Base-by-base conservation (phyloP, 164 flowering plant species). In the Akebia trifoliata region DNA sequence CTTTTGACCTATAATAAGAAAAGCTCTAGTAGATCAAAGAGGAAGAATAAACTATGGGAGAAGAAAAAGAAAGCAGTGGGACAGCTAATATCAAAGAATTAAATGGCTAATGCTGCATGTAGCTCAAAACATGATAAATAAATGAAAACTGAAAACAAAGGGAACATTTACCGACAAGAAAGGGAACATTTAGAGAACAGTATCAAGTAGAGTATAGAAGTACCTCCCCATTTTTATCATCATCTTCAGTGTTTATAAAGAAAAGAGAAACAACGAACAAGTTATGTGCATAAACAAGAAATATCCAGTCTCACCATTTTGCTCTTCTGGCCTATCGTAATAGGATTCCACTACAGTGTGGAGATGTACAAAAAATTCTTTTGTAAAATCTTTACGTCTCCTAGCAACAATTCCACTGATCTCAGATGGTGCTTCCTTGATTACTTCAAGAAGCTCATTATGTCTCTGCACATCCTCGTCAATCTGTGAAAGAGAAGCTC, bases 381-480 rank as follows among this genome's bases (percentile, higher is more conserved):
- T 74, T 0, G 99, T 94, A 53, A 94, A 94, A 72, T 94, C 97
- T 67, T 87, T 90, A 5, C 95, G 92, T 11, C 91, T 81, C 69
- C 73, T 78, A 25, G 87, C 69, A 64, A 94, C 85, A 68, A 94
- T 54, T 52, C 70, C 84, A 64, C 51, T 71, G 4, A 87, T 64
- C 44, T 81, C 86, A 50, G 84, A 68, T 57, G 79, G 71, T 11
- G 77, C 59, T 14, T 42, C 69, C 60, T 54, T 79, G 20, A 90
- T 59, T 51, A 72, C 75, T 51, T 76, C 72, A 66, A 94, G 79
- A 66, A 89, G 95, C 60, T 89, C 90, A 69, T 82, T 74, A 66
- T 92, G 95, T 65, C 91, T 83, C 66, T 81, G 84, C 64, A 87
- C 79, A 72, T 92, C 98, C 31, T 83, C 91, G 69, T 92, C 95